phyloP scores from a whole-genome alignment of 2,329 filamentous ascomycete genomes.

The Trichoderma sp. region DNA sequence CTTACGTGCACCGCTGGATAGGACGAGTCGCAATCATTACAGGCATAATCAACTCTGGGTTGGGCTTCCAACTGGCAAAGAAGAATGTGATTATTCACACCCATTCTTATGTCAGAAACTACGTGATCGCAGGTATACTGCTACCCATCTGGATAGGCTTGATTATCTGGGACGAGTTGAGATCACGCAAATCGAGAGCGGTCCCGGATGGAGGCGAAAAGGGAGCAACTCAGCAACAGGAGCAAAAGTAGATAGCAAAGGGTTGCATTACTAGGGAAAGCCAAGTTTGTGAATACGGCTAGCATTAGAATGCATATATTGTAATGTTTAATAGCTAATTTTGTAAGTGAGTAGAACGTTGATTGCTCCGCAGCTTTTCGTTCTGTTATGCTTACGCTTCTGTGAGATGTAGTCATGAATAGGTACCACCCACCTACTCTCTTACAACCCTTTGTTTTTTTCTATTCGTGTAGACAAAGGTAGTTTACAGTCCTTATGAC shows the following conservation, averaged over 20 bases:
- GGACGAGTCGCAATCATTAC: neutral
- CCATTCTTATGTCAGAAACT: neutral
- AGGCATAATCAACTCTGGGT: neutral
- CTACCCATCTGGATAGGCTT: neutral
- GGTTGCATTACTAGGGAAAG: too few relatives aligned
- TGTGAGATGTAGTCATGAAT: neutral
- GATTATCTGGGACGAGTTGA: neutral
- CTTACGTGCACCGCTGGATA: constrained; percentile 11
- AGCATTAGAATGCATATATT: neutral
- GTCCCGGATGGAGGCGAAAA: constrained; percentile 4
- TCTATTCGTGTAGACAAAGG: neutral
- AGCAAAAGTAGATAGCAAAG: neutral
- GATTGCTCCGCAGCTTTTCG: neutral
- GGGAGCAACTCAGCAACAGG: neutral
- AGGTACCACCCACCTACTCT: neutral
- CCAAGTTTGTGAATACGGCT: neutral
- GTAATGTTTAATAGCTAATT: neutral
- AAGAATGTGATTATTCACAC: constrained; percentile 8
- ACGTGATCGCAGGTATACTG: neutral
- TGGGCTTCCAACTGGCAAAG: constrained; percentile 6
- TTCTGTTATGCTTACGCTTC: neutral
- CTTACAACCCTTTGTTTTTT: neutral
- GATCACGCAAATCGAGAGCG: neutral
- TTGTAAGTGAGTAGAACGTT: neutral
- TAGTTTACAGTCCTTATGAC: neutral